Conservation (phyloP, 2,329 filamentous ascomycete genomes). For the Hypoxylon sp. region DNA sequence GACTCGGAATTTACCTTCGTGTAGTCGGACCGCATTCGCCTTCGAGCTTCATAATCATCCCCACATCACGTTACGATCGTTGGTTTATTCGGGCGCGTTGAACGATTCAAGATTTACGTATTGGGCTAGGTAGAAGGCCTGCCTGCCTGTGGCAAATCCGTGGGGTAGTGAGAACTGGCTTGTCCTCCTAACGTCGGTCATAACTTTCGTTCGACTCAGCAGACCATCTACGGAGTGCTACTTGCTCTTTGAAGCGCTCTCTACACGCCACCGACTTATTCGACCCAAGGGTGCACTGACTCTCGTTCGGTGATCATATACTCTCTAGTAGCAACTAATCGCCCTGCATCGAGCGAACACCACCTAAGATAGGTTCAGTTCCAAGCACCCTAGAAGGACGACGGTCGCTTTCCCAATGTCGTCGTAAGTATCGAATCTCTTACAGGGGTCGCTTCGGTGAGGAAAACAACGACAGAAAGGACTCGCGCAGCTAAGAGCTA, state of each 20-base stretch:
- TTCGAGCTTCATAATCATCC: neutral
- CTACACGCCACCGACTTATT: neutral
- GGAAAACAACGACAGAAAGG: neutral
- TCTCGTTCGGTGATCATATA: neutral
- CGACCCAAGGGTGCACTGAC: too few species aligned
- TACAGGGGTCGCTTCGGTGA: neutral
- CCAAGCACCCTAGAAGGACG: slow-evolving; percentile 2
- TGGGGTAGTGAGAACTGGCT: neutral
- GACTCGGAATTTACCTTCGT: slow-evolving; percentile 1
- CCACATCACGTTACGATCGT: slow-evolving; percentile 2
- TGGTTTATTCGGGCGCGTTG: neutral
- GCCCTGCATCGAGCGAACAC: neutral
- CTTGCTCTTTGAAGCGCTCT: neutral
- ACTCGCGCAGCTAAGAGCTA: too few species aligned
- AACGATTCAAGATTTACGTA: neutral
- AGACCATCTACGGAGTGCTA: slow-evolving; percentile 1
- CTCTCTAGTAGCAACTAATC: neutral
- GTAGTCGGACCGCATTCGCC: neutral
- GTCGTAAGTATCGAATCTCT: neutral
- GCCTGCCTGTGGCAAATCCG: slow-evolving; percentile 3
- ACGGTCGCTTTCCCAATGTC: neutral
- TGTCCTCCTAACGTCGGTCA: neutral
- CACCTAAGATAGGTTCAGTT: neutral
- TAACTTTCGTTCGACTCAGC: slow-evolving; percentile 1
- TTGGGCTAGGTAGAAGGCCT: neutral